Base-by-base conservation (phyloP, 2,329 filamentous ascomycete species). In the Ascochyta viciae-villosae region DNA sequence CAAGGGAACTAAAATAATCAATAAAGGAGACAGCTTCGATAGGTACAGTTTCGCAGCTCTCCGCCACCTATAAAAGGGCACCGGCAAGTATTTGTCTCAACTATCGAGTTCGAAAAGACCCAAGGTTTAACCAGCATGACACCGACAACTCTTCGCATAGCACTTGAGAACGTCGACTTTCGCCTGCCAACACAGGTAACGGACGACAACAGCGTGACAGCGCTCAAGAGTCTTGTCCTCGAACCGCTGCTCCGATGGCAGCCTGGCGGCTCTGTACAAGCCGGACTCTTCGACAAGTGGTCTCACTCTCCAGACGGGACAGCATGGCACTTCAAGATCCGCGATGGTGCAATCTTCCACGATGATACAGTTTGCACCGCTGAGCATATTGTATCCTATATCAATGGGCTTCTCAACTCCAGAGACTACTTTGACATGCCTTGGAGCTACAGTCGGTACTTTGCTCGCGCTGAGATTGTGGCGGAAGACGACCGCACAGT, bases 371-470 rank as follows among this genome's bases (percentile, higher is more conserved):
- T 29, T 2, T 43, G 40, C n/a, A 31, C 23, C 12, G 40, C 40
- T 9, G 12, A n/a, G 19, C 40, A 43, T 29, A 31, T 43, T 9
- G 40, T 43, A 13, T 15, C 13, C 9, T 43, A 43, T 16, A 43
- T 43, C 15, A 13, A 43, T 2, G 40, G 40, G 1, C 40, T 43
- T 4, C 40, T 43, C 40, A 43, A 43, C 12, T 43, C 40, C 3
- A 43, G 40, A 19, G 40, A 43, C 19, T 43, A 43, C 12, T 43
- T 43, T 16, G 40, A 43, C 12, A 43, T 43, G 40, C 40, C 40
- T 19, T 43, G 40, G 40, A 43, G 40, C 40, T 43, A 43, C 26
- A 43, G 40, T 29, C 40, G 40, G 40, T 43, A 43, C 12, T 43
- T 43, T 29, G 40, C 40, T 43, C 40, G 12, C 9, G 10, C 26